Evolutionary conservation across 139 green algal species (phyloP).

Genomic region (Nannochloris sp.): DNA sequence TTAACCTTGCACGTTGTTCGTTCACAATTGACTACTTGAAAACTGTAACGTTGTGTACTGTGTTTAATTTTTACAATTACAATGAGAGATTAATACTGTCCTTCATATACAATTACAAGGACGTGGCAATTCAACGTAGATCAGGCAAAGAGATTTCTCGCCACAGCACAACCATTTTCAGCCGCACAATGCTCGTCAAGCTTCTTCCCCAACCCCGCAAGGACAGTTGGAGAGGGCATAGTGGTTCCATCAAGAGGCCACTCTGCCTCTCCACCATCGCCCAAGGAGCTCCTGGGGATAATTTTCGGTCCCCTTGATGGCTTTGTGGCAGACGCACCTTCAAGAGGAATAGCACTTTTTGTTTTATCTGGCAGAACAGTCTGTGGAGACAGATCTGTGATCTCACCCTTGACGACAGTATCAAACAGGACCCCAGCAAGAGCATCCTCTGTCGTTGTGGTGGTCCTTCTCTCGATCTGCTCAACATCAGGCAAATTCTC

Average conservation of each 20-base stretch:
- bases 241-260: not conserved
- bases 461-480: not conserved
- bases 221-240: not conserved
- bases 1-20: conserved; percentile 48
- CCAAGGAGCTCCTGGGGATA: not conserved
- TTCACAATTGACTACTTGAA: conserved; percentile 27
- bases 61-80: not conserved
- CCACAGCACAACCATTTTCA: too few relatives aligned
- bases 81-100: not conserved
- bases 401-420: conserved; percentile 1
- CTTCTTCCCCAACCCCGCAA: not conserved
- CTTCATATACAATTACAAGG: too few relatives aligned
- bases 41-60: not conserved
- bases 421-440: conserved; percentile 10
- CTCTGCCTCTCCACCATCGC: not conserved
- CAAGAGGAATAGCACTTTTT: not conserved
- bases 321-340: conserved; percentile 4
- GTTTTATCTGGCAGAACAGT: conserved; percentile 6
- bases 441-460: conserved; percentile 4
- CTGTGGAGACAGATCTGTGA: conserved; percentile 8
- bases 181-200: too few relatives aligned
- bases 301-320: not conserved
- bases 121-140: too few relatives aligned
- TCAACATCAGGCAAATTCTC: not conserved
- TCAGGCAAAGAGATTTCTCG: too few relatives aligned